Evolutionary conservation across 164 flowering plant species (phyloP).

Genomic region (Stephania japonica): DNA sequence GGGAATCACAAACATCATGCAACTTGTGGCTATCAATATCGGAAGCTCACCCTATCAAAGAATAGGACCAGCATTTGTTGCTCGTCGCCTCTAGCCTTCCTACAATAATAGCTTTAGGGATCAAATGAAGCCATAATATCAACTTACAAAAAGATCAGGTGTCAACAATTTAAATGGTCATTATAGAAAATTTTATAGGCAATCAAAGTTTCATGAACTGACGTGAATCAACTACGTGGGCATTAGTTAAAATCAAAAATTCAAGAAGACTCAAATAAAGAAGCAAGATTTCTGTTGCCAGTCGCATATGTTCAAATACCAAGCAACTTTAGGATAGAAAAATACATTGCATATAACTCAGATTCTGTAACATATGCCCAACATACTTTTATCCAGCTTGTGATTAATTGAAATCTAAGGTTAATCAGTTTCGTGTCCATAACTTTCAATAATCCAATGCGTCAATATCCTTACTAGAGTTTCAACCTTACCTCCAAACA

Average conservation of each 20-base stretch:
- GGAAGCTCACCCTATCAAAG: conserved; percentile 60
- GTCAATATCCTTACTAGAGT: too few species aligned
- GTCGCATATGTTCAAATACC: not conserved
- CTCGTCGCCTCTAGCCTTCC: conserved; percentile 86
- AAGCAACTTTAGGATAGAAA: too few species aligned
- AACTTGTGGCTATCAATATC: not conserved
- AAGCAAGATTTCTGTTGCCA: not conserved
- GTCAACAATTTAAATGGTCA: not conserved
- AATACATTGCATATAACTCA: too few species aligned
- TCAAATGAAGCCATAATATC: not conserved
- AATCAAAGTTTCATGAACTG: not conserved
- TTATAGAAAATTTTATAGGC: not conserved
- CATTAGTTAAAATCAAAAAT: not conserved
- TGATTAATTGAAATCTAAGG: too few species aligned
- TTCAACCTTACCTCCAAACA: too few species aligned
- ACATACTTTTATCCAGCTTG: too few species aligned
- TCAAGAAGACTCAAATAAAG: not conserved
- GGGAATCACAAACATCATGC: conserved; percentile 4
- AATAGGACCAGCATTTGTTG: conserved; percentile 68
- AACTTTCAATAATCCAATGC: too few species aligned
- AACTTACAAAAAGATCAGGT: not conserved
- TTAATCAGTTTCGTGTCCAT: too few species aligned
- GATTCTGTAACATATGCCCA: too few species aligned
- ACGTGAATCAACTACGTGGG: not conserved
- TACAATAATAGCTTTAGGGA: conserved; percentile 19